Evolutionary conservation across 2,329 filamentous ascomycete species (phyloP).

Genomic region (Alternaria sp.): DNA sequence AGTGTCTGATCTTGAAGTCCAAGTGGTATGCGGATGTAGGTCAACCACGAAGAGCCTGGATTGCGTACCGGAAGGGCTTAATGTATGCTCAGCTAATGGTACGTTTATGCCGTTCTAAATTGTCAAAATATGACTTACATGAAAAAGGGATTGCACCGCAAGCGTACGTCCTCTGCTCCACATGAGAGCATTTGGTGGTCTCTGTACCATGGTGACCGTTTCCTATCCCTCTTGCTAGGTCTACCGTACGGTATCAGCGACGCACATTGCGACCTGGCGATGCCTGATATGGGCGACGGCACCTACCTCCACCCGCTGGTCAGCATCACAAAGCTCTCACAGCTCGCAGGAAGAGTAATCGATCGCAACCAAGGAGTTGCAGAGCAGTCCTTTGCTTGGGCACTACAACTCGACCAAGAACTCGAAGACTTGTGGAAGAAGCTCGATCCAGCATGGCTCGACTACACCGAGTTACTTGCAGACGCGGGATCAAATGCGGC

Average conservation of each 20-base stretch:
- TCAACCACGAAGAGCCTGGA: conserved; percentile 64
- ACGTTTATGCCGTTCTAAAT: conserved; percentile 31
- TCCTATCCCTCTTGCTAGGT: conserved; percentile 63
- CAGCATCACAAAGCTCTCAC: conserved; percentile 50
- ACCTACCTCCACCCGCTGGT: conserved; percentile 42
- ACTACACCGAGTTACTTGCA: conserved; percentile 41
- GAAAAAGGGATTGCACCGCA: conserved; percentile 50
- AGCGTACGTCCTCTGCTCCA: conserved; percentile 43
- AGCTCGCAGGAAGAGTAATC: conserved; percentile 55
- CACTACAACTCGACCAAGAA: conserved; percentile 56
- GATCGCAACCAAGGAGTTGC: conserved; percentile 54
- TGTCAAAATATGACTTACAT: conserved; percentile 22
- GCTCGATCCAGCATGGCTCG: conserved; percentile 53
- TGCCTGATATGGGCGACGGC: conserved; percentile 38
- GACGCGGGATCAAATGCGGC: conserved; percentile 46
- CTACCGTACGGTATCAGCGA: conserved; percentile 59
- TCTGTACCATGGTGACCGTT: conserved; percentile 58
- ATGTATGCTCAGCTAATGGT: conserved; percentile 63
- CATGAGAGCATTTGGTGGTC: conserved; percentile 54
- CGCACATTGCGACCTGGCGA: conserved; percentile 48
- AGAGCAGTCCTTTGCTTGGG: conserved; percentile 50
- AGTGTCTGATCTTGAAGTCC: conserved; percentile 60
- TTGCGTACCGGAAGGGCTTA: conserved; percentile 60
- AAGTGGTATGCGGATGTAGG: conserved; percentile 66
- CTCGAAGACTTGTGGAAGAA: conserved; percentile 52